phyloP scores from a whole-genome alignment of 2,329 filamentous ascomycete genomes.

The Xylariaceae sp. region DNA sequence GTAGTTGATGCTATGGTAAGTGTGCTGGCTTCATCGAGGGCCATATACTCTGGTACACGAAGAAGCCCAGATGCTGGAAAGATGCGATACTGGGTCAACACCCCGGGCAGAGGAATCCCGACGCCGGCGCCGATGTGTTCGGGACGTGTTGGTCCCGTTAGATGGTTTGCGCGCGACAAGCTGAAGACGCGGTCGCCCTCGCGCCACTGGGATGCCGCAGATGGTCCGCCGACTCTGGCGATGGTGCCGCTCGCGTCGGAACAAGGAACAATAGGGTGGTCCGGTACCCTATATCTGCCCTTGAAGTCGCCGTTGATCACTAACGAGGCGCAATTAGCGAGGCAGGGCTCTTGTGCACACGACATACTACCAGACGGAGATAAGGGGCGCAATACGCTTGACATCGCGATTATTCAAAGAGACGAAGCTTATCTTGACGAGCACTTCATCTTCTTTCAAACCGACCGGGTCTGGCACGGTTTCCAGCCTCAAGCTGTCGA shows the following conservation, averaged over 20 bases:
- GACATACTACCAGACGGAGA: background rate
- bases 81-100: slow-evolving; percentile 4
- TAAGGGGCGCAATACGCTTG: background rate
- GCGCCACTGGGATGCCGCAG: background rate
- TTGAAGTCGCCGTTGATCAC: slow-evolving; percentile 10
- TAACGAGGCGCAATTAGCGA: too few relatives aligned
- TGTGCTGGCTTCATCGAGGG: slow-evolving; percentile 4
- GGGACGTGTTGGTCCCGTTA: background rate
- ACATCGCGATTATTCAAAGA: slow-evolving; percentile 9
- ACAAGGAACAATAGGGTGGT: slow-evolving; percentile 2
- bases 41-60: background rate
- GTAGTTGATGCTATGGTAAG: slow-evolving; percentile 4
- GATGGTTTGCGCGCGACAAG: slow-evolving; percentile 2
- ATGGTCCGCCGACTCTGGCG: background rate
- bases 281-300: background rate
- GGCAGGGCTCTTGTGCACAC: background rate
- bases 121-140: background rate
- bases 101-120: slow-evolving; percentile 6
- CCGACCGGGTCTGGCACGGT: background rate
- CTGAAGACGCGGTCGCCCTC: slow-evolving; percentile 12
- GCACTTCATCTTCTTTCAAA: slow-evolving; percentile 3
- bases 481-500: slow-evolving; percentile 7
- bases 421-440: slow-evolving; percentile 7
- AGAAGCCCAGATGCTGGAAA: slow-evolving; percentile 4
- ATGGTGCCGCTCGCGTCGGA: slow-evolving; percentile 9